A percentile compares a stretch with the other conserved stretches of the same genome.
Evolutionary conservation across 371 early-diverging fungal genomes (phyloP).

Genomic region (Massospora cicadina): DNA sequence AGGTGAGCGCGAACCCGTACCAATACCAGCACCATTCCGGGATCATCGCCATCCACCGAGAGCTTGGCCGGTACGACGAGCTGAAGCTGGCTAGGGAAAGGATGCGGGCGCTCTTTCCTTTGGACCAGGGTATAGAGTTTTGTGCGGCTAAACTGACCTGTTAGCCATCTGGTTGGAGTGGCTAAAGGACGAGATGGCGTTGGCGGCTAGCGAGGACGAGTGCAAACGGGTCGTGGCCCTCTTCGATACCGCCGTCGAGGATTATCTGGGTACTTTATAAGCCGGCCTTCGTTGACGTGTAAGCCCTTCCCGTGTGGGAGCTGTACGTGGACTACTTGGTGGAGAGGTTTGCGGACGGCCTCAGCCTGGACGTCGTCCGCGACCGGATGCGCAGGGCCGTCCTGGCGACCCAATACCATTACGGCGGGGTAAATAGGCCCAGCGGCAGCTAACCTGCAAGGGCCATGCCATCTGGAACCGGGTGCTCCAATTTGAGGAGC

Average conservation of each 20-base stretch:
- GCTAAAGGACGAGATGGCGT: not conserved
- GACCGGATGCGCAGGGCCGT: not conserved
- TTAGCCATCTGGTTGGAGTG: slow-evolving; percentile 1
- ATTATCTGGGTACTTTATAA: not conserved
- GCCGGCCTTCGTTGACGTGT: too few species aligned
- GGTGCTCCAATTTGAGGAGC: not conserved
- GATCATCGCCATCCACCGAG: not conserved
- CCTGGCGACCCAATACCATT: not conserved
- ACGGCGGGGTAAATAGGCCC: not conserved
- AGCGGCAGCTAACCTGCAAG: not conserved
- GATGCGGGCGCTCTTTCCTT: not conserved
- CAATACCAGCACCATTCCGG: not conserved
- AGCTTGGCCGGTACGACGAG: not conserved
- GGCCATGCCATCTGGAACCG: not conserved
- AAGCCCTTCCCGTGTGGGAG: not conserved
- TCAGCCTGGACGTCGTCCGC: not conserved
- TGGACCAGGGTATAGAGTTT: not conserved
- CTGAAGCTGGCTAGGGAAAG: not conserved
- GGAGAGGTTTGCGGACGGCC: not conserved
- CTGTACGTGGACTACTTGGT: not conserved
- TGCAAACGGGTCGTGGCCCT: not conserved
- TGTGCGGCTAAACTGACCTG: not conserved
- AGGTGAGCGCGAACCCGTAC: not conserved
- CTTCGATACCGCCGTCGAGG: not conserved
- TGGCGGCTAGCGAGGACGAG: not conserved